Evolutionary conservation across 257 asterid genomes (phyloP).

Genomic region (Haberlea rhodopensis): DNA sequence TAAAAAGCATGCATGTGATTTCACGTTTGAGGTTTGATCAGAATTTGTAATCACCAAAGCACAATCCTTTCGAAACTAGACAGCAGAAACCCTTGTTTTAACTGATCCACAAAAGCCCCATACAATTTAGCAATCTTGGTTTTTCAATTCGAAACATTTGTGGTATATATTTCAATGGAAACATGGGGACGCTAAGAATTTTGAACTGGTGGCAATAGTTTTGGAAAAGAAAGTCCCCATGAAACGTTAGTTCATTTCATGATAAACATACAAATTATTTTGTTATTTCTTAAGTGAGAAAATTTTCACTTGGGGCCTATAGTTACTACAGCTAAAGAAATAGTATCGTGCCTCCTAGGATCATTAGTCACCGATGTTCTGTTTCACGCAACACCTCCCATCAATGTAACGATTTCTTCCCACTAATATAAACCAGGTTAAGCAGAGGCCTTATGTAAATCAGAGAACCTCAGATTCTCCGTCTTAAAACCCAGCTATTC

Average conservation of each 20-base stretch:
- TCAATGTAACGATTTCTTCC: neutral
- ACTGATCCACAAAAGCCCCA: neutral
- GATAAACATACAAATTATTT: neutral
- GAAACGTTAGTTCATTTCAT: neutral
- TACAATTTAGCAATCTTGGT: neutral
- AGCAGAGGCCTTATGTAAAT: neutral
- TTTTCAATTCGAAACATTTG: neutral
- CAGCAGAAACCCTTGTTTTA: neutral
- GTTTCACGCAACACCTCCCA: neutral
- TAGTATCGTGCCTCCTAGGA: neutral
- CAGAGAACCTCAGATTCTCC: neutral
- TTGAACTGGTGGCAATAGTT: neutral
- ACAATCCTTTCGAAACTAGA: neutral
- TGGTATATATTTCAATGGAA: neutral
- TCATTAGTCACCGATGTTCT: neutral
- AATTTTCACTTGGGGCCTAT: neutral
- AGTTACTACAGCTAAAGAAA: neutral
- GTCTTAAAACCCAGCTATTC: neutral
- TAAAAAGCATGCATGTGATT: neutral
- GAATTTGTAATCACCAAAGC: neutral
- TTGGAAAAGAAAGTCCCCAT: neutral
- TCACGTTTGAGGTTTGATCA: neutral
- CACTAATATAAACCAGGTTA: neutral
- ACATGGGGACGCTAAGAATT: neutral
- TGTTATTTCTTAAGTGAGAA: neutral